Evolutionary conservation across 2,329 filamentous ascomycete species (phyloP).

Genomic region (Hymenoscyphus albidus): DNA sequence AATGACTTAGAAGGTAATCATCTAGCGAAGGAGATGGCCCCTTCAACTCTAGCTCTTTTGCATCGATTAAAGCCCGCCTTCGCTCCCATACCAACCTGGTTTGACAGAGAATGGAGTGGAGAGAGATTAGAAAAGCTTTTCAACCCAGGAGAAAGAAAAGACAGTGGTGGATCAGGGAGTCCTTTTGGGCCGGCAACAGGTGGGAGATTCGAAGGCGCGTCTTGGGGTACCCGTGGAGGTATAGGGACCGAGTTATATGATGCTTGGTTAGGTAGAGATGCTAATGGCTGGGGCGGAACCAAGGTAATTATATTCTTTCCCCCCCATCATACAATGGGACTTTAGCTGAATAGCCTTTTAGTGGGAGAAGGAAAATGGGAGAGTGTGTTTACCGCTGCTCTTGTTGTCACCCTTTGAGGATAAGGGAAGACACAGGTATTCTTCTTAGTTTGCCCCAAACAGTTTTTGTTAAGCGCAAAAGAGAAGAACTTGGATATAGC

Average conservation of each 20-base stretch:
- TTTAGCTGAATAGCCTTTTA: neutral
- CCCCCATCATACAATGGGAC: conserved; percentile 40
- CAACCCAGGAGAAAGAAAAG: neutral
- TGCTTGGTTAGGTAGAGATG: neutral
- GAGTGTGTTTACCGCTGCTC: conserved; percentile 7
- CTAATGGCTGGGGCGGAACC: neutral
- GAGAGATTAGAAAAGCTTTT: conserved; percentile 49
- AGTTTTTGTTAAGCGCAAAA: too few relatives aligned
- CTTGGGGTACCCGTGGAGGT: neutral
- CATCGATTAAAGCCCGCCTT: conserved; percentile 66
- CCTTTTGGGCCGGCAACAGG: neutral
- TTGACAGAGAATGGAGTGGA: conserved; percentile 67
- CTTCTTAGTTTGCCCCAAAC: too few relatives aligned
- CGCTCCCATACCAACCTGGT: conserved; percentile 74
- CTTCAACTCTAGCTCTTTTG: conserved; percentile 63
- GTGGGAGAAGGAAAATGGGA: conserved; percentile 7
- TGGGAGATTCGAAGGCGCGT: neutral
- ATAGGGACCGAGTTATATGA: neutral
- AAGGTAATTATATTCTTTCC: neutral
- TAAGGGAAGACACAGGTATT: neutral
- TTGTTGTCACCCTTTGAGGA: neutral
- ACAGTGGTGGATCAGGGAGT: neutral
- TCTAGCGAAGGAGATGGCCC: conserved; percentile 69
- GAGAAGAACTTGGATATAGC: too few relatives aligned
- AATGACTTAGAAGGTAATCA: conserved; percentile 72